A percentile compares a stretch with the other conserved stretches of the same genome.
Evolutionary conservation across 768 basidiomycete species (phyloP).

Genomic region (Kwoniella sp.): DNA sequence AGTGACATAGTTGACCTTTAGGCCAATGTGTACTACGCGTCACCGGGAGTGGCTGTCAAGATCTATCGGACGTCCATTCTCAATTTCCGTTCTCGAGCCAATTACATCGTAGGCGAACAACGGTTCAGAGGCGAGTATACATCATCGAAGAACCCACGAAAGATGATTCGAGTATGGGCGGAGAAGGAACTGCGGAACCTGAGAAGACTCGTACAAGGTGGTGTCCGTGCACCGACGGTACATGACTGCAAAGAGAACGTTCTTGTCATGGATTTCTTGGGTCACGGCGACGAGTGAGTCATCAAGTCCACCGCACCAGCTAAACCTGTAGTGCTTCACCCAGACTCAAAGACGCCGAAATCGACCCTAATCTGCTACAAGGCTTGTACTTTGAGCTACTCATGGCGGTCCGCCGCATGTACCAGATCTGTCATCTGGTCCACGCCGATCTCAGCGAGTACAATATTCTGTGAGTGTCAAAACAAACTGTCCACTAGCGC

Average conservation of each 20-base stretch:
- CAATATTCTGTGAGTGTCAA: slow-evolving; percentile 71
- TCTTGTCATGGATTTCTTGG: slow-evolving; percentile 90
- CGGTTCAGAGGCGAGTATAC: slow-evolving; percentile 79
- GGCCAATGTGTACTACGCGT: slow-evolving; percentile 69
- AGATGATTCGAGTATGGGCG: slow-evolving; percentile 98
- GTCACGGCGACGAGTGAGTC: slow-evolving; percentile 73
- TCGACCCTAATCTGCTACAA: slow-evolving; percentile 56
- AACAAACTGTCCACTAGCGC: neutral
- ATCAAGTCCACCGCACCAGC: neutral
- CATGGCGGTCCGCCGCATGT: slow-evolving; percentile 74
- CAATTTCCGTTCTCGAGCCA: slow-evolving; percentile 93
- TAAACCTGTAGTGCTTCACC: slow-evolving; percentile 70
- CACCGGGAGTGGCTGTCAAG: slow-evolving; percentile 67
- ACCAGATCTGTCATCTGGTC: slow-evolving; percentile 83
- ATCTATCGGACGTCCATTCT: slow-evolving; percentile 99
- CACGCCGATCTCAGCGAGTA: slow-evolving; percentile 98
- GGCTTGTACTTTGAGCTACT: slow-evolving; percentile 74
- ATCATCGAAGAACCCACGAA: slow-evolving; percentile 78
- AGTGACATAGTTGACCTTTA: slow-evolving; percentile 42
- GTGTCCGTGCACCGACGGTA: slow-evolving; percentile 79
- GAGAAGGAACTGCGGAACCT: slow-evolving; percentile 99
- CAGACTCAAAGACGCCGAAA: slow-evolving; percentile 80
- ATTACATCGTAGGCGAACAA: slow-evolving; percentile 91
- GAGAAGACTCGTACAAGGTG: slow-evolving; percentile 74
- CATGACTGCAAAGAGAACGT: slow-evolving; percentile 94